Conservation (phyloP, 2,329 filamentous ascomycete genomes). For the Metarhizium guizhouense region DNA sequence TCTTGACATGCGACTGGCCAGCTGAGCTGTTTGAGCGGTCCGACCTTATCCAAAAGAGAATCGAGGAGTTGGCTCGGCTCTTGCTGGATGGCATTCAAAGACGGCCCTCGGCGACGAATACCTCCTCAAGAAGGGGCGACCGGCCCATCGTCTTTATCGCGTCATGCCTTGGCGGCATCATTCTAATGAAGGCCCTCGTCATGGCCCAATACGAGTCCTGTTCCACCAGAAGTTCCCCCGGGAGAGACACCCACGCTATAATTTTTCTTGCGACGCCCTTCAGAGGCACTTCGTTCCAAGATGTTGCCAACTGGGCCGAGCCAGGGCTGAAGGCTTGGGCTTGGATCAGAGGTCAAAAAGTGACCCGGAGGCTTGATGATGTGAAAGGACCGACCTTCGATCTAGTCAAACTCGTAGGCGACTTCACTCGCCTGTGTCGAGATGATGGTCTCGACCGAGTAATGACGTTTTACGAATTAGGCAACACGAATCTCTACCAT, state of each 20-base stretch:
- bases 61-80: conserved; percentile 7
- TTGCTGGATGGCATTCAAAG: conserved; percentile 10
- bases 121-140: background rate
- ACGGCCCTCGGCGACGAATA: background rate
- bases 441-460: too few species aligned
- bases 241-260: conserved; percentile 12
- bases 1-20: conserved; percentile 21
- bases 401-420: too few species aligned
- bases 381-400: too few species aligned
- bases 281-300: conserved; percentile 16
- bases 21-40: conserved; percentile 12
- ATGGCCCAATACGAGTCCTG: conserved; percentile 8
- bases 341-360: too few species aligned
- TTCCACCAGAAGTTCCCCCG: conserved; percentile 5
- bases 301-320: conserved; percentile 14
- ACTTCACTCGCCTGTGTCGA: too few species aligned
- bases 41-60: conserved; percentile 10
- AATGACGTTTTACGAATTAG: too few species aligned
- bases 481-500: too few species aligned
- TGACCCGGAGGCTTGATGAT: too few species aligned
- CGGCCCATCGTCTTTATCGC: conserved; percentile 22
- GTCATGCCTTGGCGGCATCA: conserved; percentile 24
- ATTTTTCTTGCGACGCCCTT: conserved; percentile 22
- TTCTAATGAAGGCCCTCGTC: conserved; percentile 19
- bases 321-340: conserved; percentile 7